Percentiles rank a stretch among this genome's conserved stretches.
Conservation (phyloP, 441 rosid genomes). For the Arabidopsis hybrid region DNA sequence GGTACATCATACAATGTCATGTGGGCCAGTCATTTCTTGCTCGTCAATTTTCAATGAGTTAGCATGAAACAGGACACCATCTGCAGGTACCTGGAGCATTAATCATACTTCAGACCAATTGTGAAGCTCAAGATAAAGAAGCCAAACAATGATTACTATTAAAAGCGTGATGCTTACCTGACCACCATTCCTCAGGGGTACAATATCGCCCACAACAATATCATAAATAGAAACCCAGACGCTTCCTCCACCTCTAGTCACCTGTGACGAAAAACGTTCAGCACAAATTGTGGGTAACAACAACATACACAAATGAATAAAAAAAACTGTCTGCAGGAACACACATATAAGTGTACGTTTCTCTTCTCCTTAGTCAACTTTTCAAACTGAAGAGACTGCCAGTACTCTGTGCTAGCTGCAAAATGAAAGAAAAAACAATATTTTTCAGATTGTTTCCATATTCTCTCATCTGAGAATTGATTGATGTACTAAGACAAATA, state of each 20-base stretch:
- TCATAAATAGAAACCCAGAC: constrained; percentile 72
- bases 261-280: constrained; percentile 51
- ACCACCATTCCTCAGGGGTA: constrained; percentile 83
- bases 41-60: constrained; percentile 89
- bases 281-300: background rate
- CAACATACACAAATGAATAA: background rate
- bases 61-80: constrained; percentile 74
- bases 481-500: no score
- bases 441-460: background rate
- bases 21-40: constrained; percentile 88
- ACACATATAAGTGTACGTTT: no score
- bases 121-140: background rate
- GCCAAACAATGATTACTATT: background rate
- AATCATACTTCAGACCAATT: constrained; percentile 1
- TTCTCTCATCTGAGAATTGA: background rate
- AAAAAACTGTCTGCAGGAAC: constrained; percentile 32
- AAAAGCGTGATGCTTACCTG: constrained; percentile 59
- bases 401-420: constrained; percentile 76
- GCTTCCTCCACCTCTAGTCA: constrained; percentile 74
- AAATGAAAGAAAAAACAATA: constrained; percentile 10
- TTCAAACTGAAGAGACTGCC: constrained; percentile 84
- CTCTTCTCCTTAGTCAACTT: constrained; percentile 58
- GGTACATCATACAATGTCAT: constrained; percentile 56
- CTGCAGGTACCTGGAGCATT: constrained; percentile 77
- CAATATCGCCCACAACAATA: constrained; percentile 89